Evolutionary conservation across 2,329 filamentous ascomycete genomes (phyloP), one percentile per base, ranked within the genome.

Genomic region (Microsporum audouinii): DNA sequence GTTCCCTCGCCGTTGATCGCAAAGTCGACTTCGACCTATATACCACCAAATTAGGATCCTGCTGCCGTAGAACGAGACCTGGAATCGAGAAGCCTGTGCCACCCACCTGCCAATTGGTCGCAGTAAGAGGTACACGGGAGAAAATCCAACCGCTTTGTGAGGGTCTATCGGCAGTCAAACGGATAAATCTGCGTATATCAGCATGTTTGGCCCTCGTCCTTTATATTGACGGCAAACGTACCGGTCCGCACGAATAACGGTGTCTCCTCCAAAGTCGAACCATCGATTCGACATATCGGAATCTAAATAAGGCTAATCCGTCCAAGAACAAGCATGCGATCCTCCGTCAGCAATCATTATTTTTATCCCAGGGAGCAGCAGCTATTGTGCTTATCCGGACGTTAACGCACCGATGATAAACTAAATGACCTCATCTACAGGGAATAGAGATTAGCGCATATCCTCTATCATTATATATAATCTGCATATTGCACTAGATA

Each of bases 221-320:
- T 62, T 33, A 45, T 6, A n/a, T 29, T 34, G 29, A 27, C n/a
- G 34, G 27, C 39, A 43, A 23, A 23, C 64, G 63, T 72, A 80
- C 78, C 83, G 80, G 71, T 88, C 85, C 64, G 84, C 82, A 66
- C 85, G 81, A 70, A 96, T 83, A 69, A 99, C 87, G 45, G 92
- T 90, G 78, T 96, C 91, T 72, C 92, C 94, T 72, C 94, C 94
- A 82, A 95, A 99, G 78, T 99, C 94, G 77, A 92, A 99, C 92
- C 94, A 99, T 73, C 94, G 87, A 78, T 89, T 96, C 78, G 95
- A 88, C 87, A 97, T 91, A 75, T 97, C 94, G 63, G 91, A 94
- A 78, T 99, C 94, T 69, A 99, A 85, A 77, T 96, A 99, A 64
- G 94, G 94, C 88, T 96, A 71, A 39, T 39, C 27, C 34, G 3